Percentiles rank a stretch among this genome's conserved stretches.
Evolutionary conservation across 257 asterid genomes (phyloP).

Genomic region (Capsicum baccatum): DNA sequence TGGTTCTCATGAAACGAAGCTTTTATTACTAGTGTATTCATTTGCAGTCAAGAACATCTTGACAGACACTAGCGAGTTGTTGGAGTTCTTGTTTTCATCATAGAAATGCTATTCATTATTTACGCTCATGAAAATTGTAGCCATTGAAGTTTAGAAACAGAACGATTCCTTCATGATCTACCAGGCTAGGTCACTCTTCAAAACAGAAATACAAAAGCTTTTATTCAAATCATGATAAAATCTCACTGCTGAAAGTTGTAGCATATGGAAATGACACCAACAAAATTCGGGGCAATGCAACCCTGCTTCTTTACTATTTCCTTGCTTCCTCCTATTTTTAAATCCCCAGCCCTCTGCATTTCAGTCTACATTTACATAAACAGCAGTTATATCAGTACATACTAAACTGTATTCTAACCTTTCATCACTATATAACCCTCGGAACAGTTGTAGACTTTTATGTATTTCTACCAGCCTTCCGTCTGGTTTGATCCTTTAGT

Average conservation of each 20-base stretch:
- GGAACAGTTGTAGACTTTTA: neutral
- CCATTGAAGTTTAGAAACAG: neutral
- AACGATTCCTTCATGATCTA: conserved; percentile 11
- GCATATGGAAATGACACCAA: conserved; percentile 5
- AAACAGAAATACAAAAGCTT: neutral
- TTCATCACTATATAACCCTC: neutral
- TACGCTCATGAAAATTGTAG: neutral
- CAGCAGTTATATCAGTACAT: neutral
- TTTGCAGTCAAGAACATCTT: conserved; percentile 11
- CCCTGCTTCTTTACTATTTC: neutral
- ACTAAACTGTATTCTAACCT: neutral
- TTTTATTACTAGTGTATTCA: neutral
- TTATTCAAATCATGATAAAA: conserved; percentile 18
- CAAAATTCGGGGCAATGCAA: neutral
- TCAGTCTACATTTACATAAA: neutral
- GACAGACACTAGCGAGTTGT: conserved; percentile 4
- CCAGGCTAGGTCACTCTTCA: neutral
- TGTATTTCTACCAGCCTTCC: neutral
- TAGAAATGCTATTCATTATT: neutral
- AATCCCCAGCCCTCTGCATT: neutral
- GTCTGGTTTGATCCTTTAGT: neutral
- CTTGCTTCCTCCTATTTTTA: neutral
- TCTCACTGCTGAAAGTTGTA: neutral
- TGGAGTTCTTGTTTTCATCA: conserved; percentile 3
- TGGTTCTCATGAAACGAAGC: neutral